Base-by-base conservation (phyloP, 352 stramenopile genomes). In the Nannochloropsis limnetica region DNA sequence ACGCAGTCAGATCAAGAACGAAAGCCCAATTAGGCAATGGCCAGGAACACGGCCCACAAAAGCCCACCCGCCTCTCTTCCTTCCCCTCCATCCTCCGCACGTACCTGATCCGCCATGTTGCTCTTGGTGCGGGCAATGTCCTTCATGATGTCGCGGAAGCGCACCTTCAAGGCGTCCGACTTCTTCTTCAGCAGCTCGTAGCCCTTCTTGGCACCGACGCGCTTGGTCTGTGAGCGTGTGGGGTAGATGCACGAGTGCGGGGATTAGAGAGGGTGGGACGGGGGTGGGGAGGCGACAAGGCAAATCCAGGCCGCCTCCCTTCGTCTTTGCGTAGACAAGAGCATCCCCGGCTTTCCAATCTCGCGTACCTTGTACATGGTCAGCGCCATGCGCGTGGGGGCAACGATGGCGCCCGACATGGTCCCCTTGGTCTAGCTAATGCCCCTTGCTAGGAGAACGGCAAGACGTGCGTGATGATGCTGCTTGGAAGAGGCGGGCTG, bases 151-250 rank as follows among this genome's bases (percentile, higher is more conserved):
- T 92, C 90, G 81, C 89, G 86, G 81, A 93, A 92, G 89, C 92
- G 90, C 37, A 93, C 89, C 91, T 98, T 99, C 25, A 99, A 90
- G 9, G 96, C 96, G 86, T 99, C 96, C 0, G 96, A 95, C 89
- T 99, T 99, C 90, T 99, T 99, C 89, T 96, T 96, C 1, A 96
- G 87, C 31, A 96, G 88, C 83, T 92, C 92, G 87, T 95, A 93
- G 85, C 93, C 93, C 82, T 92, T 91, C 85, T 93, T 88, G 74
- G 92, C 92, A 54, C 90, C 92, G 83, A 93, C 91, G 84, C 90
- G 90, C 86, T 96, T 96, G n/a, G 43, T 81, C 86, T 95, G 22
- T 22, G 37, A 49, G 37, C 37, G 4, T 6, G 37, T 49, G 37
- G 37, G 37, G 8, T 17, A 49, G 11, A 20, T 49, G 37, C 37